Conservation (phyloP, 768 basidiomycete genomes). For the Pleurotus sapidus region DNA sequence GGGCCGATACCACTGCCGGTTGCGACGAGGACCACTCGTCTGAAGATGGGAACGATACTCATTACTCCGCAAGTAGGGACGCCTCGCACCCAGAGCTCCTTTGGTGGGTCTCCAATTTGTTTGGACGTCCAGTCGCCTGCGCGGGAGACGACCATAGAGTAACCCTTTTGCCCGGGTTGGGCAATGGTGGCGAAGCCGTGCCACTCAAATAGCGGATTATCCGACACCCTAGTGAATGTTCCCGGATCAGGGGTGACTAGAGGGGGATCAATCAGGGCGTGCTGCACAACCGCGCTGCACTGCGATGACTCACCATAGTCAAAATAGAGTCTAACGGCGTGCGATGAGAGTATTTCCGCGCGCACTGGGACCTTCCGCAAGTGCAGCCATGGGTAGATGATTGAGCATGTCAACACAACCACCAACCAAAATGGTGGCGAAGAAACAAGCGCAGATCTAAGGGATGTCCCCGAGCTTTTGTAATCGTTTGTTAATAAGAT, state of each 20-base stretch:
- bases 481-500: slow-evolving; percentile 35
- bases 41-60: slow-evolving; percentile 46
- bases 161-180: slow-evolving; percentile 34
- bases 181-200: slow-evolving; percentile 46
- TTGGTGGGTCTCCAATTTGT: slow-evolving; percentile 45
- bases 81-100: slow-evolving; percentile 52
- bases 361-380: slow-evolving; percentile 38
- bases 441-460: slow-evolving; percentile 28
- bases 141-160: slow-evolving; percentile 51
- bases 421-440: slow-evolving; percentile 41
- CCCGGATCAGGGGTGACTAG: slow-evolving; percentile 14
- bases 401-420: slow-evolving; percentile 34
- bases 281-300: no score
- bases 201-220: slow-evolving; percentile 44
- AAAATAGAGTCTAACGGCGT: slow-evolving; percentile 42
- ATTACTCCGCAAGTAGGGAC: slow-evolving; percentile 49
- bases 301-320: slow-evolving; percentile 30
- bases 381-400: slow-evolving; percentile 42
- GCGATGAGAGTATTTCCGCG: slow-evolving; percentile 37
- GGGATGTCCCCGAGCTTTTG: slow-evolving; percentile 20
- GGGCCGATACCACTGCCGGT: slow-evolving; percentile 56
- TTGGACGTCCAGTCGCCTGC: slow-evolving; percentile 58
- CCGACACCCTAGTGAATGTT: slow-evolving; percentile 21
- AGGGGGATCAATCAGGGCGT: background rate
- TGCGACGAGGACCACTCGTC: slow-evolving; percentile 48